These are phyloP conservation scores for Mycena vitilis DNA, from an alignment of 768 basidiomycete species.

Conservation along the genomic window DNA sequence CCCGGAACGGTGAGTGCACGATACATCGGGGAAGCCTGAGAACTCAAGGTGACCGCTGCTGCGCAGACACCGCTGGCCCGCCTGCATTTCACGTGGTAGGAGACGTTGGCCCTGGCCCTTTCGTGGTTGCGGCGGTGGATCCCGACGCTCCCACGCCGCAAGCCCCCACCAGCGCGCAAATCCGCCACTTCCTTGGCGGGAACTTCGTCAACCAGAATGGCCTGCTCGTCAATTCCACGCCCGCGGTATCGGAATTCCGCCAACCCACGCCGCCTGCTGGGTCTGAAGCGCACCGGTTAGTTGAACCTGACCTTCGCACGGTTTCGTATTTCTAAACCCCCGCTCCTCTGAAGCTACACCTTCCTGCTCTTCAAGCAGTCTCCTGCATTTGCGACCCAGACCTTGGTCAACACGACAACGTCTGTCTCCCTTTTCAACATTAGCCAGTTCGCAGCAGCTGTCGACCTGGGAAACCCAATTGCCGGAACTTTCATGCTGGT, in stretches of 20 bases:
- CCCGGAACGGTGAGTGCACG: constrained; percentile 23
- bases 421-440: constrained; percentile 54
- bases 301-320: background rate
- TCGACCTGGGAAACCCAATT: constrained; percentile 57
- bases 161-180: constrained; percentile 52
- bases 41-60: no score
- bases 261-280: constrained; percentile 57
- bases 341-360: constrained; percentile 50
- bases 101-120: constrained; percentile 49
- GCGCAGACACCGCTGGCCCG: constrained; percentile 51
- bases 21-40: background rate
- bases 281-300: constrained; percentile 57
- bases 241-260: constrained; percentile 54
- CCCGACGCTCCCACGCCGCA: constrained; percentile 67
- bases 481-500: constrained; percentile 63
- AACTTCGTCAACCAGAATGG: constrained; percentile 47
- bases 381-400: constrained; percentile 52
- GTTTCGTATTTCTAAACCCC: background rate
- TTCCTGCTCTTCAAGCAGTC: constrained; percentile 62
- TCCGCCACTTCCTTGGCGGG: constrained; percentile 61
- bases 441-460: constrained; percentile 53
- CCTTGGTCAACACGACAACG: constrained; percentile 50
- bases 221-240: constrained; percentile 51
- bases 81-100: constrained; percentile 48
- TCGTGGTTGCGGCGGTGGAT: constrained; percentile 60